These are phyloP conservation scores for Aspergillus haitiensis DNA, from an alignment of 495 filamentous ascomycete genomes.

Conservation along the genomic window DNA sequence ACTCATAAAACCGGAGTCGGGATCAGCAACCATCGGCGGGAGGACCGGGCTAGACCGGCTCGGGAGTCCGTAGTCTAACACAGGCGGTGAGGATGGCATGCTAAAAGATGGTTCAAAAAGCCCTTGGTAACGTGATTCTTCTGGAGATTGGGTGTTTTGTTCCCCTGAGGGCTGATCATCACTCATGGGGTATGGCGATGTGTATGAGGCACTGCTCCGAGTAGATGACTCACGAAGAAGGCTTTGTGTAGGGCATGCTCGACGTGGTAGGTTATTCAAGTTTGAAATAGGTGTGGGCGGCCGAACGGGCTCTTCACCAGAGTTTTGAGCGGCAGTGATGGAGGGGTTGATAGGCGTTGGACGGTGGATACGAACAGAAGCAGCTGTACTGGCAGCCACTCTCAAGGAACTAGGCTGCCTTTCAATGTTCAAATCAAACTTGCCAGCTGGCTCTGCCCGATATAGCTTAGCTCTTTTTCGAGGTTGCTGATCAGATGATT, in stretches of 20 bases:
- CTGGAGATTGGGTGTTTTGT: conserved; percentile 40
- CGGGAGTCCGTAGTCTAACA: conserved; percentile 58
- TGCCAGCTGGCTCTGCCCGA: conserved; percentile 65
- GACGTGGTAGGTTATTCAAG: conserved; percentile 34
- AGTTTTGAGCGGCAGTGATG: conserved; percentile 44
- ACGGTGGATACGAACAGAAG: conserved; percentile 81
- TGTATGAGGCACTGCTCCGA: conserved; percentile 37
- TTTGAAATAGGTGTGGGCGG: conserved; percentile 79
- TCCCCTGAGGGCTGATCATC: conserved; percentile 39
- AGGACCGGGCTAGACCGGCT: conserved; percentile 72
- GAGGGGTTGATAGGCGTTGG: conserved; percentile 65
- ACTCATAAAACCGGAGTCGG: conserved; percentile 83
- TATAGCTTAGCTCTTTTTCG: conserved; percentile 72
- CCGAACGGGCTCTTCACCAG: conserved; percentile 73
- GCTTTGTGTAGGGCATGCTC: conserved; percentile 36
- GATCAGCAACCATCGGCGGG: conserved; percentile 58
- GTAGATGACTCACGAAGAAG: conserved; percentile 48
- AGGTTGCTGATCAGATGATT: conserved; percentile 59
- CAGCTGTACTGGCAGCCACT: conserved; percentile 82
- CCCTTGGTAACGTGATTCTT: conserved; percentile 49
- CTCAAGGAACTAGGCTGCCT: conserved; percentile 75
- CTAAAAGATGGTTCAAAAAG: conserved; percentile 52
- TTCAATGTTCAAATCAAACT: conserved; percentile 64
- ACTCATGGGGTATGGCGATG: conserved; percentile 49
- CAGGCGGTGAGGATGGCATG: conserved; percentile 78